Base-by-base conservation (phyloP, 108 stramenopile species). In the Cyclotella baltica region DNA sequence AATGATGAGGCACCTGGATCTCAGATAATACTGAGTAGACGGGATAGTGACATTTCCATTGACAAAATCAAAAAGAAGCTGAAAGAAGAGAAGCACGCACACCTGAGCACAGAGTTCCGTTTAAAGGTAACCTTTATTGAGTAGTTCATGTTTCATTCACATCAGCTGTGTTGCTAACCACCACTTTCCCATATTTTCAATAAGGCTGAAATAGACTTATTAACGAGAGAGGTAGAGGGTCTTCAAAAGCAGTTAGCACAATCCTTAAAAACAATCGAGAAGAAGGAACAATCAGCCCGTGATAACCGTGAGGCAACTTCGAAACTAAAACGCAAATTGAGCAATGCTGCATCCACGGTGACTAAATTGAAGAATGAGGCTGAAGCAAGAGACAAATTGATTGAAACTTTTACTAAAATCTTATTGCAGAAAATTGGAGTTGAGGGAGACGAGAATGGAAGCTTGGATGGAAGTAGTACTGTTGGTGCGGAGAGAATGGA, bases 331-430 rank as follows among this genome's bases (percentile, higher is more conserved):
- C 61, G 59, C 36, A 73, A 81, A 53, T 56, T 81, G 37, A 64
- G 68, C 23, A 29, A 63, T 34, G 38, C 68, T 20, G 36, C 71
- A 29, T 40, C 61, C 16, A 70, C 58, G 6, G 30, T 81, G 53
- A 64, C 72, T 30, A 67, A 75, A 23, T 56, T 74, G 30, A 46
- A 34, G 16, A 25, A 51, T 22, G 80, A 81, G 73, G 80, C 80
- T n/a, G 73, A 74, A 37, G 59, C 73, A 22, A 68, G 80, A 65
- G 80, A 81, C 40, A 81, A 73, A 61, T 52, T 81, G 31, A 81
- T 81, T 35, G 73, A 70, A 31, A 74, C 80, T 15, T 81, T 81
- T 22, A 74, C 66, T 18, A 70, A 52, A 20, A 47, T 81, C 46
- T 55, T 81, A 11, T 62, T 81, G 27, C 48, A 74, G 13, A 81